Percentiles rank a stretch among this genome's conserved stretches.
Conservation (phyloP, 169 alveolate species). For the Nephromyces sp. region DNA sequence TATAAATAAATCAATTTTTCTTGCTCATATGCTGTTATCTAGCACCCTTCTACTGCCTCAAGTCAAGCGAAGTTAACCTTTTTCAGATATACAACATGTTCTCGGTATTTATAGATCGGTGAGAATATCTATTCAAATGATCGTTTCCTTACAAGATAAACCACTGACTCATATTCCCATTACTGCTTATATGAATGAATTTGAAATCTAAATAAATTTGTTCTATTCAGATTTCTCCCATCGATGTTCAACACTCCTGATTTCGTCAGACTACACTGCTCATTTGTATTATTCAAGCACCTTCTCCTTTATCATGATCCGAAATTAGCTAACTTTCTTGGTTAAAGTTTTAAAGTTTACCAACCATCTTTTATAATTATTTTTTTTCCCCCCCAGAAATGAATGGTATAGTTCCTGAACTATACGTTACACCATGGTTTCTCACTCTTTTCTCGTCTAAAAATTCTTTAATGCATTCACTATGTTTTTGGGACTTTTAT, state of each 20-base stretch:
- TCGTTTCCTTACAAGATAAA: too few relatives aligned
- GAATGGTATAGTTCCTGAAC: slow-evolving; percentile 47
- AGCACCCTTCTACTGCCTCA: too few relatives aligned
- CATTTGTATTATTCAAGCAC: slow-evolving; percentile 45
- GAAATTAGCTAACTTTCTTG: slow-evolving; percentile 38
- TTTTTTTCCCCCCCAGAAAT: slow-evolving; percentile 19
- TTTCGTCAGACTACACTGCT: slow-evolving; percentile 44
- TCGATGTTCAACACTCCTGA: slow-evolving; percentile 48
- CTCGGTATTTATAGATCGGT: too few relatives aligned
- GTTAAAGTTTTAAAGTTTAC: slow-evolving; percentile 2
- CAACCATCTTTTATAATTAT: background rate
- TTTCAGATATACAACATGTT: too few relatives aligned
- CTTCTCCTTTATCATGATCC: slow-evolving; percentile 55
- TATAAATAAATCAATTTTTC: too few relatives aligned
- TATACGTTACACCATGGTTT: slow-evolving; percentile 58
- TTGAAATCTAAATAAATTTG: too few relatives aligned
- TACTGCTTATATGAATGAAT: too few relatives aligned
- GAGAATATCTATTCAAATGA: too few relatives aligned
- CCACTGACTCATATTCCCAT: too few relatives aligned
- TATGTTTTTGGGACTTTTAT: slow-evolving; percentile 41
- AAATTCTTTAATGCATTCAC: slow-evolving; percentile 32
- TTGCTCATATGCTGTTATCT: too few relatives aligned
- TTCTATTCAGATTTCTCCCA: slow-evolving; percentile 31
- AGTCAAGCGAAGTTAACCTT: too few relatives aligned
- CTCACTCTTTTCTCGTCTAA: slow-evolving; percentile 52